Conservation (phyloP, 768 basidiomycete species). For the Suillus fuscotomentosus region DNA sequence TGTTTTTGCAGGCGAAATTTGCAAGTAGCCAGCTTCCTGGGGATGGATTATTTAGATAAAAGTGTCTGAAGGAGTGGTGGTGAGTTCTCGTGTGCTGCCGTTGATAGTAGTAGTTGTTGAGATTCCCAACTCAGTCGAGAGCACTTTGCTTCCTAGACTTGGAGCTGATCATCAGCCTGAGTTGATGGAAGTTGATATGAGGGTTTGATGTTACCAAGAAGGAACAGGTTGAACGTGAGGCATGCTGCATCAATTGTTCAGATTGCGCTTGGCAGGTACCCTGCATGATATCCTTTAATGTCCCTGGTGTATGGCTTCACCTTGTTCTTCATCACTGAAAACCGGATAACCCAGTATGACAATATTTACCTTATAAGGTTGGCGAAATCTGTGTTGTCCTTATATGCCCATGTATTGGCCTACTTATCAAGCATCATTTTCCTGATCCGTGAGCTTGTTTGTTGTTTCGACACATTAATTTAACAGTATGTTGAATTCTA, state of each 20-base stretch:
- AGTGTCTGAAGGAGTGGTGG: neutral
- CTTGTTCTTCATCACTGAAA: too few species aligned
- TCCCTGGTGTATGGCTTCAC: too few species aligned
- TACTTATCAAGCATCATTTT: too few species aligned
- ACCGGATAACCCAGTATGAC: too few species aligned
- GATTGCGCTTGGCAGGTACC: too few species aligned
- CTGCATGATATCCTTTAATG: too few species aligned
- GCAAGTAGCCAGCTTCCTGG: neutral
- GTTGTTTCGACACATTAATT: too few species aligned
- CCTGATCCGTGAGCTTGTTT: too few species aligned
- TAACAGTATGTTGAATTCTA: too few species aligned
- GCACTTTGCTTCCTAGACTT: neutral
- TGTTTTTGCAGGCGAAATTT: neutral
- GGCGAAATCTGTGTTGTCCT: too few species aligned
- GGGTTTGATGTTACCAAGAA: neutral
- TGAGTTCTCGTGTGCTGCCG: neutral
- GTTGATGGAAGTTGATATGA: neutral
- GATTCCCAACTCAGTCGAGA: neutral
- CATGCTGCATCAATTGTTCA: neutral
- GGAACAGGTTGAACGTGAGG: neutral
- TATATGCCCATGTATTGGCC: too few species aligned
- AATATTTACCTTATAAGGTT: too few species aligned
- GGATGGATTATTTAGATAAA: neutral
- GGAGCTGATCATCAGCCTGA: neutral
- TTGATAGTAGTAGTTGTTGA: neutral